Evolutionary conservation across 345 rosid species (phyloP).

Genomic region (Brassica incana): DNA sequence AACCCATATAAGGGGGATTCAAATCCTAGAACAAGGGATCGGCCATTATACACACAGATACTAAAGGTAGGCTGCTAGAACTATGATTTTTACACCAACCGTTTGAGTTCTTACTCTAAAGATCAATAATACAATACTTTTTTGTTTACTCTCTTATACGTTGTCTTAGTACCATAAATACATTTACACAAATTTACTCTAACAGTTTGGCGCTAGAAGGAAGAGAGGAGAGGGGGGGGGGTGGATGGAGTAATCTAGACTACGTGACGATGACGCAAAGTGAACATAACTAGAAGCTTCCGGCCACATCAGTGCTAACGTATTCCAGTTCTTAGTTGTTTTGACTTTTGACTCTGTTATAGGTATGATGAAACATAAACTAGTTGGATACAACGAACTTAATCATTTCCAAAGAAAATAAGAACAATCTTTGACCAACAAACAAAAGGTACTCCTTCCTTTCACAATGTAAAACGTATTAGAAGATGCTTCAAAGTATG

Average conservation of each 20-base stretch:
- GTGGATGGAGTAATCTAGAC: no score
- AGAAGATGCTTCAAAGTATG: no score
- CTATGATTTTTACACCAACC: no score
- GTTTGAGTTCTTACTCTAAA: no score
- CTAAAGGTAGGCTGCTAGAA: no score
- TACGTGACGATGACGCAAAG: not conserved
- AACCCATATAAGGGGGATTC: no score
- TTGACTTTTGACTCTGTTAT: conserved; percentile 30
- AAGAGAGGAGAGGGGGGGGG: no score
- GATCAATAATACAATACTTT: no score
- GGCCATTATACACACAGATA: no score
- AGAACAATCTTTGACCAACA: not conserved
- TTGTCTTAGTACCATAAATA: not conserved
- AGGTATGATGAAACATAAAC: not conserved
- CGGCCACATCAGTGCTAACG: conserved; percentile 21
- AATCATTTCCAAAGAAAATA: not conserved
- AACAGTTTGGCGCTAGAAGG: not conserved
- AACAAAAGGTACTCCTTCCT: not conserved
- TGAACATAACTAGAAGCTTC: not conserved
- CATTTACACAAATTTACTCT: not conserved
- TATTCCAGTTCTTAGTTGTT: conserved; percentile 27
- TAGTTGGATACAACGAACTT: conserved; percentile 1
- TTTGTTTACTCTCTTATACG: no score
- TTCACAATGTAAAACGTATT: not conserved
- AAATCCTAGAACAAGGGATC: no score